A percentile compares a stretch with the other conserved stretches of the same genome.
Conservation (phyloP, 1,139 yeast genomes). For the Nakaseomyces glabratus region DNA sequence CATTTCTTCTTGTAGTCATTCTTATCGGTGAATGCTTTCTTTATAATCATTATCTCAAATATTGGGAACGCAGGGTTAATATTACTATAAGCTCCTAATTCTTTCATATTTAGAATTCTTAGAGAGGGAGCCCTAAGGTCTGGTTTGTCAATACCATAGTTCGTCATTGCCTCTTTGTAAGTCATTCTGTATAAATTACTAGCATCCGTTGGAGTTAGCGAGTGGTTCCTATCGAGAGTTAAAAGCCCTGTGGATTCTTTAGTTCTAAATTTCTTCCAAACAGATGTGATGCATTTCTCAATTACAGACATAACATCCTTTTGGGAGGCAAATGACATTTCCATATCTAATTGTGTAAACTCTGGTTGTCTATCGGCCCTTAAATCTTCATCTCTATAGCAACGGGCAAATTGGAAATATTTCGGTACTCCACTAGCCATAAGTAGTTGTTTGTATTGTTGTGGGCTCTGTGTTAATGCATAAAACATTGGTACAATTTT, state of each 20-base stretch:
- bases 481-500: conserved; percentile 43
- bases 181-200: conserved; percentile 30
- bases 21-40: conserved; percentile 36
- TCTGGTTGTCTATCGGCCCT: conserved; percentile 96
- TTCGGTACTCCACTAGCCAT: conserved; percentile 89
- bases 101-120: conserved; percentile 42
- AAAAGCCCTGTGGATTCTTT: conserved; percentile 14
- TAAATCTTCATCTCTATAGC: conserved; percentile 93
- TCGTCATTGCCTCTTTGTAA: conserved; percentile 59
- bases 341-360: conserved; percentile 91
- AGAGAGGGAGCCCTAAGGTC: conserved; percentile 60
- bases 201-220: conserved; percentile 14
- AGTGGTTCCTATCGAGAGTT: conserved; percentile 23
- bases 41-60: conserved; percentile 62
- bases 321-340: conserved; percentile 74
- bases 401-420: conserved; percentile 85
- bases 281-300: conserved; percentile 44
- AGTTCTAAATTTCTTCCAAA: conserved; percentile 42
- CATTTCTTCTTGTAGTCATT: conserved; percentile 35
- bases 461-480: conserved; percentile 96
- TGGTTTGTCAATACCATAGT: conserved; percentile 91
- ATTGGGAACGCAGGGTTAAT: conserved; percentile 41
- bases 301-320: conserved; percentile 60
- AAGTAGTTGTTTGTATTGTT: conserved; percentile 85
- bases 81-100: conserved; percentile 27